Percentiles rank a stretch among this genome's conserved stretches.
These are phyloP conservation scores for Lactifluus volemus DNA, from an alignment of 768 basidiomycete species.

Conservation along the genomic window DNA sequence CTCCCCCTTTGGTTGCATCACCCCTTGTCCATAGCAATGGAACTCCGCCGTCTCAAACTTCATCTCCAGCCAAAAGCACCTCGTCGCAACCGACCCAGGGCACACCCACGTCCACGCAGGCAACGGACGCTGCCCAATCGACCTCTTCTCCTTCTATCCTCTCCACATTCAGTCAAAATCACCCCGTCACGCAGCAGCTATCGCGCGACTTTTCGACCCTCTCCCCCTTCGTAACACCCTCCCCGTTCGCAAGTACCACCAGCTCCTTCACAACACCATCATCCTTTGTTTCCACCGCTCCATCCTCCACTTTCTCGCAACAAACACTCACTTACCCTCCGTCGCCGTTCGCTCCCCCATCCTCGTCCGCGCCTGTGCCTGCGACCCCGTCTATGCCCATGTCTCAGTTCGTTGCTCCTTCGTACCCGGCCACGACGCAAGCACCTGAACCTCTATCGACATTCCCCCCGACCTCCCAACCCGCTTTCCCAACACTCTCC, in stretches of 20 bases:
- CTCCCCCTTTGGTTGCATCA: neutral
- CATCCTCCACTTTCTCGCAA: slow-evolving; percentile 2
- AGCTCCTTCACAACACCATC: slow-evolving; percentile 4
- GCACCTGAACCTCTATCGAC: too few species aligned
- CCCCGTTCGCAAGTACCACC: neutral
- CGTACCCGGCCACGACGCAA: neutral
- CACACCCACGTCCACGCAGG: neutral
- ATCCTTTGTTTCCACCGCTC: slow-evolving; percentile 4
- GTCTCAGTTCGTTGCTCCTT: neutral
- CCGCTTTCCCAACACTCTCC: too few species aligned
- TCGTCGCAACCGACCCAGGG: neutral
- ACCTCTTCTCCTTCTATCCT: slow-evolving; percentile 6
- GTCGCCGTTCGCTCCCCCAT: slow-evolving; percentile 9
- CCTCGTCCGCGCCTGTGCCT: neutral
- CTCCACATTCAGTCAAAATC: slow-evolving; percentile 9
- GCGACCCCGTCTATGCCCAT: neutral
- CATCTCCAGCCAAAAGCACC: neutral
- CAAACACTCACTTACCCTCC: slow-evolving; percentile 10
- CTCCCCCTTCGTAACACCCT: slow-evolving; percentile 10
- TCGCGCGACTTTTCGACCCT: slow-evolving; percentile 11
- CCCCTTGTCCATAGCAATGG: neutral
- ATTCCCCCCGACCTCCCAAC: too few species aligned
- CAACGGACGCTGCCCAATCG: neutral
- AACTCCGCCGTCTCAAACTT: neutral
- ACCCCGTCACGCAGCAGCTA: neutral